phyloP scores from a whole-genome alignment of 2,329 filamentous ascomycete species.

The Botrytis cinerea region DNA sequence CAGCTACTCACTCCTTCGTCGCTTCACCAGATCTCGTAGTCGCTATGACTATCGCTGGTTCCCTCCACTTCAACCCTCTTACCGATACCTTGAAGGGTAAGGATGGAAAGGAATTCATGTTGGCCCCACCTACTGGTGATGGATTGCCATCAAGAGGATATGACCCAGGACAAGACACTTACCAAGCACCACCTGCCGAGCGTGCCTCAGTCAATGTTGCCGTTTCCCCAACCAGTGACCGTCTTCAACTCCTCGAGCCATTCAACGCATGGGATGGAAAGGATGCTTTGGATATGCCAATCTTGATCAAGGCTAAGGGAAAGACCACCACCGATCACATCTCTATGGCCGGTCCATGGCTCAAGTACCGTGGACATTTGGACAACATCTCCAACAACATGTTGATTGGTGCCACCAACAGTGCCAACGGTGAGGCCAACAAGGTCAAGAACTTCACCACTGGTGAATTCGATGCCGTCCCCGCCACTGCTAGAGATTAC shows the following conservation, averaged over 20 bases:
- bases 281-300: constrained; percentile 79
- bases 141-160: constrained; percentile 81
- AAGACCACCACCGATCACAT: constrained; percentile 98
- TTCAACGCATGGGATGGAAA: constrained; percentile 92
- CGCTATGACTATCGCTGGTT: constrained; percentile 80
- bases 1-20: constrained; percentile 90
- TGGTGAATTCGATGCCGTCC: constrained; percentile 83
- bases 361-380: constrained; percentile 98
- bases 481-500: constrained; percentile 94
- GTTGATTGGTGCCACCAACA: constrained; percentile 96
- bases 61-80: constrained; percentile 90
- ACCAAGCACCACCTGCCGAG: constrained; percentile 89
- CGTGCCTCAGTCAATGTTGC: constrained; percentile 72
- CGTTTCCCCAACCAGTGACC: constrained; percentile 86
- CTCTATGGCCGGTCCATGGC: constrained; percentile 94
- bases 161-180: constrained; percentile 89
- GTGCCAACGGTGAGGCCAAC: constrained; percentile 95
- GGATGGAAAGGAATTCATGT: constrained; percentile 93
- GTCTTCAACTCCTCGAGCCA: constrained; percentile 86
- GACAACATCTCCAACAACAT: constrained; percentile 99
- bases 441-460: constrained; percentile 91
- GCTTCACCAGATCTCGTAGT: constrained; percentile 89
- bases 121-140: constrained; percentile 75
- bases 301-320: constrained; percentile 93
- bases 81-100: constrained; percentile 91